Conservation (phyloP, 1,284 basidiomycete species). For the Cystobasidiaceae sp. region DNA sequence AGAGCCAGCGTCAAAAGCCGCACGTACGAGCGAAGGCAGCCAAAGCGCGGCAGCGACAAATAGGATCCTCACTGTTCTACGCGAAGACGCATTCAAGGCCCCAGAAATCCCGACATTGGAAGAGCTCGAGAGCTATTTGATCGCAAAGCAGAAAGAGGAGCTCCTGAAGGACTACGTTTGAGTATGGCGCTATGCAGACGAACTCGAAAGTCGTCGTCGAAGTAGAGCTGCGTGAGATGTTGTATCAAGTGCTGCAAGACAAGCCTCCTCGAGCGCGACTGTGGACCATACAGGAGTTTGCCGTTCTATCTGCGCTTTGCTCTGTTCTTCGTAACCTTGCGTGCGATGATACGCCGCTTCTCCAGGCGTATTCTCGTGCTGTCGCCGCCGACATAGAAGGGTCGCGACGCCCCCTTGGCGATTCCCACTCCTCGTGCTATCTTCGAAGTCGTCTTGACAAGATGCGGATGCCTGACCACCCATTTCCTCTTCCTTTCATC, state of each 20-base stretch:
- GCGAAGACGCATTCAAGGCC: conserved; percentile 63
- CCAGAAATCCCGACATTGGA: conserved; percentile 67
- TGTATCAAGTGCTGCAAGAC: too few relatives aligned
- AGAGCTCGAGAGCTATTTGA: conserved; percentile 72
- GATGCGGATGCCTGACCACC: conserved; percentile 17
- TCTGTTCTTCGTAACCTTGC: too few relatives aligned
- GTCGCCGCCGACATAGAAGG: conserved; percentile 16
- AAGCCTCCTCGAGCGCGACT: too few relatives aligned
- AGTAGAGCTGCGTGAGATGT: too few relatives aligned
- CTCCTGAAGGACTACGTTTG: conserved; percentile 68
- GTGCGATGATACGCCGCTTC: too few relatives aligned
- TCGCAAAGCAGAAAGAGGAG: conserved; percentile 72
- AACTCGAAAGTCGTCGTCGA: too few relatives aligned
- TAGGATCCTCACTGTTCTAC: conserved; percentile 66
- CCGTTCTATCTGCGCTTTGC: too few relatives aligned
- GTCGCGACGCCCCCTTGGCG: conserved; percentile 9
- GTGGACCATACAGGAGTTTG: too few relatives aligned
- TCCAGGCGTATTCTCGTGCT: conserved; percentile 10
- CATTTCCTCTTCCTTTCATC: conserved; percentile 34
- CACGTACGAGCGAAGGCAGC: conserved; percentile 20
- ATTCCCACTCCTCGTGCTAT: conserved; percentile 2
- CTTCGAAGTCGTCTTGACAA: conserved; percentile 2
- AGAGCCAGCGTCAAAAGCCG: conserved; percentile 28
- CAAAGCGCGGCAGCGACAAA: conserved; percentile 31
- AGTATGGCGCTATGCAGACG: too few relatives aligned